Evolutionary conservation across 75 land plant genomes (phyloP).

Genomic region (Isoetes taiwanensis): DNA sequence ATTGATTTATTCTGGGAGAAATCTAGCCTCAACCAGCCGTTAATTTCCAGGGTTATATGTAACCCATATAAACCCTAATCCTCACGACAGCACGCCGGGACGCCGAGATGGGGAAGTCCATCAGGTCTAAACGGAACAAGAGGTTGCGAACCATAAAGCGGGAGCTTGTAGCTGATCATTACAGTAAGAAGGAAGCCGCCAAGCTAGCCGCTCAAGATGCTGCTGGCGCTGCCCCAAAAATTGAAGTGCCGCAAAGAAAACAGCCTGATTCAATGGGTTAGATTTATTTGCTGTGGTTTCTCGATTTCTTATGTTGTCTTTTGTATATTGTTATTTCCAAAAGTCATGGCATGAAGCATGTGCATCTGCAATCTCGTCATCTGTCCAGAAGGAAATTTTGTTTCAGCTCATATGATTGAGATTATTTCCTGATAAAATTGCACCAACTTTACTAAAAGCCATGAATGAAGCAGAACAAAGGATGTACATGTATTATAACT

Average conservation of each 20-base stretch:
- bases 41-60: too few species aligned
- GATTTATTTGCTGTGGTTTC: not conserved
- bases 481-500: too few species aligned
- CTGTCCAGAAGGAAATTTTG: too few species aligned
- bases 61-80: too few species aligned
- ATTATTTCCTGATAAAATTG: not conserved
- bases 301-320: too few species aligned
- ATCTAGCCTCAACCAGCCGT: too few species aligned
- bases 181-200: conserved; percentile 65
- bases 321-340: not conserved
- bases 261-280: not conserved
- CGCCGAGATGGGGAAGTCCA: conserved; percentile 65
- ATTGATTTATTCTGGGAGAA: too few species aligned
- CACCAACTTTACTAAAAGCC: too few species aligned
- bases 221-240: conserved; percentile 74
- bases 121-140: conserved; percentile 84
- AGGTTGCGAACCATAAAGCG: conserved; percentile 64
- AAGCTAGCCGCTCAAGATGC: conserved; percentile 62
- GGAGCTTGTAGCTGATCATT: conserved; percentile 64
- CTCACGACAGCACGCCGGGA: not conserved
- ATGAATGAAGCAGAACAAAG: too few species aligned
- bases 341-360: not conserved
- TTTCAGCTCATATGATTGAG: not conserved
- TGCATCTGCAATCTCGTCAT: too few species aligned
- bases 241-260: conserved; percentile 33